Conservation (phyloP, 805 yeast genomes). For the Yamadazyma endophytica region DNA sequence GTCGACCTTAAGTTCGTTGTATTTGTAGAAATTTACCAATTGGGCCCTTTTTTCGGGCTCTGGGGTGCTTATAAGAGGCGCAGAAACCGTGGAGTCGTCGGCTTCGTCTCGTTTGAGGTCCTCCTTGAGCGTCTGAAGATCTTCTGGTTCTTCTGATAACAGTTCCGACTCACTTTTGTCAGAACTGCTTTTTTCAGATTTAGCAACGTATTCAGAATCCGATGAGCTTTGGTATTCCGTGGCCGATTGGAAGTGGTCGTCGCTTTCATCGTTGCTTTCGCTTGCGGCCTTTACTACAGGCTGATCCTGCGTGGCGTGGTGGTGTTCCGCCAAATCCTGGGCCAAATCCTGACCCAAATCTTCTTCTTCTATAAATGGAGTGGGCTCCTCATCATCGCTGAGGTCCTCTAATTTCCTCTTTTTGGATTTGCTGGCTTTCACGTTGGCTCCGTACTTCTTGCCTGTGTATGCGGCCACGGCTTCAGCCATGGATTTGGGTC, state of each 20-base stretch:
- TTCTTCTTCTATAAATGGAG: no score
- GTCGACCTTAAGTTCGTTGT: conserved; percentile 57
- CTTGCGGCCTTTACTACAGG: conserved; percentile 4
- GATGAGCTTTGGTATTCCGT: conserved; percentile 7
- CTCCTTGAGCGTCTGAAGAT: conserved; percentile 12
- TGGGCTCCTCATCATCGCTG: conserved; percentile 20
- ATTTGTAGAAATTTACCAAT: conserved; percentile 48
- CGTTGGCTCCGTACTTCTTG: conserved; percentile 47
- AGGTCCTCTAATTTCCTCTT: conserved; percentile 20
- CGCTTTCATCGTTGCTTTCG: conserved; percentile 1
- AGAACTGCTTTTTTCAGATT: conserved; percentile 4
- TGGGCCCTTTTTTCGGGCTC: conserved; percentile 6
- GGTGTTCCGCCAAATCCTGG: conserved; percentile 1
- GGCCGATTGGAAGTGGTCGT: conserved; percentile 9
- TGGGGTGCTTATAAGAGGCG: no score
- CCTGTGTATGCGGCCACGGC: conserved; percentile 58
- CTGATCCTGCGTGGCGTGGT: conserved; percentile 2
- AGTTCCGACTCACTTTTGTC: conserved; percentile 8
- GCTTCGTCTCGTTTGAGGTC: conserved; percentile 17
- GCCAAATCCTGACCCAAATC: conserved; percentile 11
- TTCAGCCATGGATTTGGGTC: conserved; percentile 51
- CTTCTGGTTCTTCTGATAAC: conserved; percentile 13
- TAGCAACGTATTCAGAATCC: conserved; percentile 5
- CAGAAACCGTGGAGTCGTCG: conserved; percentile 7
- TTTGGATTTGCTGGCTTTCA: conserved; percentile 38